Evolutionary conservation across 805 yeast species (phyloP).

Genomic region (Teunomyces atbi): DNA sequence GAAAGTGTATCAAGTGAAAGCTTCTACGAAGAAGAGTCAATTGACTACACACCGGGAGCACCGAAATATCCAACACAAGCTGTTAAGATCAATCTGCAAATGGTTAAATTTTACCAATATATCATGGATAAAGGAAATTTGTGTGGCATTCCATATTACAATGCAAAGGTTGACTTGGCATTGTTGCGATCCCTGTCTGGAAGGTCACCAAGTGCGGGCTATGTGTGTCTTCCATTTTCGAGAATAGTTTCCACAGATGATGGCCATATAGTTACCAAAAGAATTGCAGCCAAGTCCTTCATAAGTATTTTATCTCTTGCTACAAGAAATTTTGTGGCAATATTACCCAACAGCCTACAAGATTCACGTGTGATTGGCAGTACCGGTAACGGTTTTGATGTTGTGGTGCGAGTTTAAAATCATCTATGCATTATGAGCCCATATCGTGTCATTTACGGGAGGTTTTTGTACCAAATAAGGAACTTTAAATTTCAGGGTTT

Average conservation of each 20-base stretch:
- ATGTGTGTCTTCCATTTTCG: not conserved
- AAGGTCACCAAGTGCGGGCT: not conserved
- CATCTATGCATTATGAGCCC: not conserved
- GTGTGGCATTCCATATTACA: not conserved
- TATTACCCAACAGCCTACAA: not conserved
- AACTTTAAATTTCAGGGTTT: not conserved
- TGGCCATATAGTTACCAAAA: conserved; percentile 15
- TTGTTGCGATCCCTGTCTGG: not conserved
- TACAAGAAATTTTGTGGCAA: conserved; percentile 6
- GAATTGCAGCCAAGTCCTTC: conserved; percentile 29
- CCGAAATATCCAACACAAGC: conserved; percentile 6
- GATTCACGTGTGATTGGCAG: not conserved
- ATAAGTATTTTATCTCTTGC: conserved; percentile 26
- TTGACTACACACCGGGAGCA: conserved; percentile 10
- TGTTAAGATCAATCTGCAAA: conserved; percentile 6
- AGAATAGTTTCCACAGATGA: not conserved
- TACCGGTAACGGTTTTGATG: not conserved
- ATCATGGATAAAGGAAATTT: conserved; percentile 6
- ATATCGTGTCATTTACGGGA: not conserved
- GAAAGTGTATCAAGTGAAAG: not conserved
- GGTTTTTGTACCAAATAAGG: not conserved
- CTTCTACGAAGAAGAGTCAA: not conserved
- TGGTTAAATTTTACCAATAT: conserved; percentile 13
- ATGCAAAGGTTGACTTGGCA: not conserved
- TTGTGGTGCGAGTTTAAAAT: not conserved